phyloP scores from a whole-genome alignment of 768 basidiomycete species.

The Russula brevipes region DNA sequence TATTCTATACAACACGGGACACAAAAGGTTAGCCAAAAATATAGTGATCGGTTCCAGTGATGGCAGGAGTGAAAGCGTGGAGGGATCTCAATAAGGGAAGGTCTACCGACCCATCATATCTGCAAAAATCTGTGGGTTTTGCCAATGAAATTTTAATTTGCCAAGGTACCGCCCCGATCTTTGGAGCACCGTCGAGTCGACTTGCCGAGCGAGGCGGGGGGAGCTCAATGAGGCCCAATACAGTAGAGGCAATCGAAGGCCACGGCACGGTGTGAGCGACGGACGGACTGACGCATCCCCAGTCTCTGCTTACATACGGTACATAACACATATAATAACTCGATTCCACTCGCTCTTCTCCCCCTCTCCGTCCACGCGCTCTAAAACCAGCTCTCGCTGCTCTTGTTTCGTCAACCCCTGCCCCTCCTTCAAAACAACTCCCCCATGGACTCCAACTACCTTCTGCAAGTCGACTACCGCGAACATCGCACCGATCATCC shows the following conservation, averaged over 20 bases:
- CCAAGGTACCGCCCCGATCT: no score
- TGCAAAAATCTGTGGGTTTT: no score
- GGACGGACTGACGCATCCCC: neutral
- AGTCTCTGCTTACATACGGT: neutral
- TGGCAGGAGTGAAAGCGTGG: no score
- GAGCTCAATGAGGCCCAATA: neutral
- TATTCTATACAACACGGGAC: no score
- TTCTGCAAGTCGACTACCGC: constrained; percentile 12
- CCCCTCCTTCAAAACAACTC: neutral
- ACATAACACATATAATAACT: constrained; percentile 13
- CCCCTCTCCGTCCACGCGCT: constrained; percentile 17
- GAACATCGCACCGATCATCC: constrained; percentile 14
- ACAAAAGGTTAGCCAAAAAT: no score
- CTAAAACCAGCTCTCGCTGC: constrained; percentile 9
- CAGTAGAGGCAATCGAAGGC: neutral
- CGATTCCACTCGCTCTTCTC: neutral
- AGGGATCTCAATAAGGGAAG: no score
- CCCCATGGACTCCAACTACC: constrained; percentile 17
- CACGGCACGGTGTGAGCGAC: no score
- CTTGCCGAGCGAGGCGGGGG: no score
- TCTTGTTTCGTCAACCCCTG: neutral
- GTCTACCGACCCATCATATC: no score
- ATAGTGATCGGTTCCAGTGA: no score
- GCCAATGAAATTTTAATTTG: no score
- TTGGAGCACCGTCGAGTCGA: no score